Evolutionary conservation across 768 basidiomycete species (phyloP).

Genomic region (Lentinus brumalis): DNA sequence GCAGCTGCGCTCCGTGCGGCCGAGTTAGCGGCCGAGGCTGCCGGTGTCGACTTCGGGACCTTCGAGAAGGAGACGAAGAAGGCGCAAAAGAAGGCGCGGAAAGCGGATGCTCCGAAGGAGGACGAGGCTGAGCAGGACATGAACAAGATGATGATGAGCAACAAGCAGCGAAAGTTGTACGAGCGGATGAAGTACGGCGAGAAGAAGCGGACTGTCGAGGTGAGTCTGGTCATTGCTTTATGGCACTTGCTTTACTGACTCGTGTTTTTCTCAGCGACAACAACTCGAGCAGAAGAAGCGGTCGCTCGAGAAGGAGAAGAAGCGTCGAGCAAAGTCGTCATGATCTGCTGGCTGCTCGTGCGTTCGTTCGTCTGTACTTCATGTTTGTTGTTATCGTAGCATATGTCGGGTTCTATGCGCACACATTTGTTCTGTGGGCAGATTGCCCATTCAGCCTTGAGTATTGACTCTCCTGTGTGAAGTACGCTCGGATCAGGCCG

Average conservation of each 20-base stretch:
- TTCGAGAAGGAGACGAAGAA: conserved; percentile 80
- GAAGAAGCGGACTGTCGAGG: conserved; percentile 77
- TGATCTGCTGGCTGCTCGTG: background rate
- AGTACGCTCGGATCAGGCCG: too few relatives aligned
- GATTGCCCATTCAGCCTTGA: too few relatives aligned
- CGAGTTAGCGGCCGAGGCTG: conserved; percentile 90
- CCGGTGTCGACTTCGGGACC: conserved; percentile 74
- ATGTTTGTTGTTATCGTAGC: too few relatives aligned
- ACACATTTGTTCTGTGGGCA: too few relatives aligned
- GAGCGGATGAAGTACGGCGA: conserved; percentile 91
- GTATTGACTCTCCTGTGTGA: too few relatives aligned
- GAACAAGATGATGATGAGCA: conserved; percentile 98
- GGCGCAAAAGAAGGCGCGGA: conserved; percentile 46
- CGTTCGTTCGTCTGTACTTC: too few relatives aligned
- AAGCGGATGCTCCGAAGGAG: conserved; percentile 34
- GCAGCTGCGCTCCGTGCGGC: conserved; percentile 76
- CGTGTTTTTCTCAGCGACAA: conserved; percentile 22
- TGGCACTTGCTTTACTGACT: background rate
- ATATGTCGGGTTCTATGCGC: too few relatives aligned
- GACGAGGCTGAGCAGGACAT: conserved; percentile 68
- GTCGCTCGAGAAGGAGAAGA: conserved; percentile 31
- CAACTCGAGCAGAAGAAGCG: conserved; percentile 31
- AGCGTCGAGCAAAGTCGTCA: conserved; percentile 21
- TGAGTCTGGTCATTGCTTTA: conserved; percentile 40
- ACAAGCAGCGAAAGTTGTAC: conserved; percentile 90